Conservation (phyloP, 495 filamentous ascomycete species). For the Margaritispora aquatica region DNA sequence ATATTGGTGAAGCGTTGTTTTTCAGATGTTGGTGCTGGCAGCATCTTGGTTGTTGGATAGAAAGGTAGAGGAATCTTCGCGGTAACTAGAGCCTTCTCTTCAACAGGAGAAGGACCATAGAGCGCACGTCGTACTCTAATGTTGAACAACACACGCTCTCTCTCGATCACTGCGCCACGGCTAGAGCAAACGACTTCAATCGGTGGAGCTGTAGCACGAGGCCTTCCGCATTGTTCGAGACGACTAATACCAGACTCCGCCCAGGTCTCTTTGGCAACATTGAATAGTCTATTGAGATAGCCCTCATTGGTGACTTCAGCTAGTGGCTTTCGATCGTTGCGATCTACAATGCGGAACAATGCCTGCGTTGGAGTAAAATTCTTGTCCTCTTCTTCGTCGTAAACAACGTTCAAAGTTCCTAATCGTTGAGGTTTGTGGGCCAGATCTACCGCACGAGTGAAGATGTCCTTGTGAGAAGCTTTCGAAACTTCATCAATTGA, state of each 20-base stretch:
- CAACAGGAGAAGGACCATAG: conserved; percentile 55
- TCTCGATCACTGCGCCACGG: conserved; percentile 58
- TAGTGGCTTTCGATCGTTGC: conserved; percentile 58
- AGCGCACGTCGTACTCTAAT: conserved; percentile 64
- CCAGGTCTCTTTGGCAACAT: conserved; percentile 63
- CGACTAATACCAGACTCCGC: conserved; percentile 60
- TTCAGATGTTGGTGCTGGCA: conserved; percentile 70
- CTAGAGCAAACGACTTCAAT: conserved; percentile 72
- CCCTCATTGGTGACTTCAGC: conserved; percentile 69
- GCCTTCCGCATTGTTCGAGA: conserved; percentile 74
- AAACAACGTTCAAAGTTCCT: conserved; percentile 44
- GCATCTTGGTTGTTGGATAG: conserved; percentile 57
- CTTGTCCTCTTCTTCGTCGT: conserved; percentile 51
- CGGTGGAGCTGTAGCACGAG: conserved; percentile 78
- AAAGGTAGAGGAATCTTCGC: conserved; percentile 56
- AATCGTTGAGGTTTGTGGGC: conserved; percentile 19
- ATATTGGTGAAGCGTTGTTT: conserved; percentile 85
- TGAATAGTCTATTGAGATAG: conserved; percentile 68
- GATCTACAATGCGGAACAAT: conserved; percentile 71
- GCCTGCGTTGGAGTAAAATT: conserved; percentile 63
- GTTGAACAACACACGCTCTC: conserved; percentile 75
- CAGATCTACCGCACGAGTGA: conserved; percentile 52
- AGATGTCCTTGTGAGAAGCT: conserved; percentile 52
- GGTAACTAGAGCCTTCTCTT: conserved; percentile 69
- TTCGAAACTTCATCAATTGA: conserved; percentile 66